Conservation (phyloP, 176 grass and related monocot genomes). For the Chloris gayana region DNA sequence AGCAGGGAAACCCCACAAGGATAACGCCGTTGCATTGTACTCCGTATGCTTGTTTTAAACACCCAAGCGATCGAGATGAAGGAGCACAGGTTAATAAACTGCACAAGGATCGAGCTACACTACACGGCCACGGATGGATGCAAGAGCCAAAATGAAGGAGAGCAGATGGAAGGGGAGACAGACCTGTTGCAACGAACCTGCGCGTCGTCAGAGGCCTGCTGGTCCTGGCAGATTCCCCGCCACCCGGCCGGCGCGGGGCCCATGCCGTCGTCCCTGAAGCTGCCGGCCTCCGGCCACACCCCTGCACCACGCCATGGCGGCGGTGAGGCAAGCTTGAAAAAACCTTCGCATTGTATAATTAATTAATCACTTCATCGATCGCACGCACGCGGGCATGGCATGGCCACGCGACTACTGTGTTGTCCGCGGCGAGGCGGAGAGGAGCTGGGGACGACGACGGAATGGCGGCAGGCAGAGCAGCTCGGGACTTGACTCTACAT, state of each 20-base stretch:
- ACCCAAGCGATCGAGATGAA: too few relatives aligned
- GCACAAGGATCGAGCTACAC: neutral
- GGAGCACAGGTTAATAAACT: constrained; percentile 8
- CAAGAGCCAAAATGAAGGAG: neutral
- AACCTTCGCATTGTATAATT: neutral
- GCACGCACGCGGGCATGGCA: constrained; percentile 13
- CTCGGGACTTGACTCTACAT: constrained; percentile 43
- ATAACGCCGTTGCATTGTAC: neutral
- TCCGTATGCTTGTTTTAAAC: neutral
- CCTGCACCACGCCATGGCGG: constrained; percentile 44
- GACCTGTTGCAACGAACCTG: constrained; percentile 86
- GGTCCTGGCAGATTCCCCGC: constrained; percentile 84
- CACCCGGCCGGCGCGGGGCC: constrained; percentile 60
- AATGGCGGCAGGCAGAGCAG: neutral
- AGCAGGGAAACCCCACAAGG: neutral
- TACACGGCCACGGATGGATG: neutral
- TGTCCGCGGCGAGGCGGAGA: neutral
- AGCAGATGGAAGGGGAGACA: neutral
- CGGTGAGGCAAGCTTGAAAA: neutral
- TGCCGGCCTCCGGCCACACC: constrained; percentile 93
- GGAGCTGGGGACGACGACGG: neutral
- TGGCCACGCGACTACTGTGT: constrained; percentile 30
- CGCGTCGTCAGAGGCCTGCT: constrained; percentile 57
- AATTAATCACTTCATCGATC: neutral
- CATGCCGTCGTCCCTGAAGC: constrained; percentile 91